Base-by-base conservation (phyloP, 257 asterid genomes). In the Striga asiatica region DNA sequence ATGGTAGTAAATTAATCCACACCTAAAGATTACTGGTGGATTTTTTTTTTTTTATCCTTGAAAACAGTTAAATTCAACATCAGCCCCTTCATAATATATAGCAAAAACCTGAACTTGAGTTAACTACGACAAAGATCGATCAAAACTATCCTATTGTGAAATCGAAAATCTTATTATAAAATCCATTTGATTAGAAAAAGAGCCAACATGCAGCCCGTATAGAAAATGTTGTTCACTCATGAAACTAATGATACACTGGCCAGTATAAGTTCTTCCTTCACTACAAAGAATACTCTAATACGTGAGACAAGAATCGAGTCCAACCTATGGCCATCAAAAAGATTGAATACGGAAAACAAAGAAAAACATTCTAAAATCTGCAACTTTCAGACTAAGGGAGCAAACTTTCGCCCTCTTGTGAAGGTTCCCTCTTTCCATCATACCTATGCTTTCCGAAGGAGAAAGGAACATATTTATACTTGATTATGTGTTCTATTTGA, bases 391-490 rank as follows among this genome's bases (percentile, higher is more conserved):
- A 27, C 50, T 57, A 53, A 0, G 67, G 56, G 49, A 49, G 56
- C 32, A 61, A 49, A 66, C 57, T 60, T 42, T 70, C 77, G 27
- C 41, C 61, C 47, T 77, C 80, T 17, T 25, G 27, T 5, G 66
- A 12, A 35, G 76, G 61, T 31, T 71, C 45, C 78, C 56, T 58
- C 64, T 56, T 78, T 29, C 70, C 53, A 50, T 71, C 75, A 34
- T 78, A 75, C 54, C 76, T 54, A 77, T 65, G 85, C 60, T 76
- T 75, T 28, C 82, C 80, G 8, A 71, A 73, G 39, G 85, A 61
- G 63, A 70, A 73, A 3, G 80, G 82, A 27, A 75, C 68, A 10
- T 75, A 76, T 51, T 74, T 79, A 50, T 76, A 79, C 51, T 59
- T 79, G 69, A 79, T 67, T 82, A 76, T 70, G 58, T 76, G 85